Evolutionary conservation across 2,329 filamentous ascomycete genomes (phyloP).

Genomic region (Colletotrichum sp.): DNA sequence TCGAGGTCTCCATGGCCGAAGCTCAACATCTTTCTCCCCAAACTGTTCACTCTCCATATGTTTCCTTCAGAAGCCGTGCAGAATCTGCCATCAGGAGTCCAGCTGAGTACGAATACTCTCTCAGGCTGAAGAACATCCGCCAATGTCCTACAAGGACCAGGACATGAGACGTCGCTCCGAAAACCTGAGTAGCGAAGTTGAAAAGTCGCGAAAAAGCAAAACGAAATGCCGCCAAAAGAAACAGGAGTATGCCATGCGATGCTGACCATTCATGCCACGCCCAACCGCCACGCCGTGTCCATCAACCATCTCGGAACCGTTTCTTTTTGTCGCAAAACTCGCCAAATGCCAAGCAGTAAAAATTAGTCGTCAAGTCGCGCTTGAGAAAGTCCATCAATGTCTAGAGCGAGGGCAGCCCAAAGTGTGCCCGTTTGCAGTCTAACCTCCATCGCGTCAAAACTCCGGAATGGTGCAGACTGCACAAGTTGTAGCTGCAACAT

Average conservation of each 20-base stretch:
- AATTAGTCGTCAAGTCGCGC: conserved; percentile 20
- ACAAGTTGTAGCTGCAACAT: neutral
- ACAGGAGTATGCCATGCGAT: conserved; percentile 18
- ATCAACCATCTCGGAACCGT: conserved; percentile 4
- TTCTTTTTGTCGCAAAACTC: conserved; percentile 12
- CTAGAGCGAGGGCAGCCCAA: neutral
- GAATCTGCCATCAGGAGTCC: neutral
- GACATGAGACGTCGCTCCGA: neutral
- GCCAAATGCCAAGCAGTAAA: conserved; percentile 12
- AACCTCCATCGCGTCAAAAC: neutral
- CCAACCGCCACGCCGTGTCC: conserved; percentile 13
- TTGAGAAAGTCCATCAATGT: conserved; percentile 17
- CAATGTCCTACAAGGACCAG: neutral
- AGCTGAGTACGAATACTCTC: neutral
- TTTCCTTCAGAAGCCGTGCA: neutral
- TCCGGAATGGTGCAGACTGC: neutral
- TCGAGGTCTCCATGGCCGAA: neutral
- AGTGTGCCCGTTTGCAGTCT: neutral
- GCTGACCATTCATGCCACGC: conserved; percentile 17
- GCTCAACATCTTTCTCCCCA: neutral
- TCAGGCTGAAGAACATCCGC: neutral
- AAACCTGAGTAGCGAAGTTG: neutral
- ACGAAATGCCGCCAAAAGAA: conserved; percentile 6
- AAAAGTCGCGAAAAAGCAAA: neutral
- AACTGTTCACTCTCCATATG: neutral